These are phyloP conservation scores for Talaromyces sp. DNA, from an alignment of 2,329 filamentous ascomycete species.

Conservation along the genomic window DNA sequence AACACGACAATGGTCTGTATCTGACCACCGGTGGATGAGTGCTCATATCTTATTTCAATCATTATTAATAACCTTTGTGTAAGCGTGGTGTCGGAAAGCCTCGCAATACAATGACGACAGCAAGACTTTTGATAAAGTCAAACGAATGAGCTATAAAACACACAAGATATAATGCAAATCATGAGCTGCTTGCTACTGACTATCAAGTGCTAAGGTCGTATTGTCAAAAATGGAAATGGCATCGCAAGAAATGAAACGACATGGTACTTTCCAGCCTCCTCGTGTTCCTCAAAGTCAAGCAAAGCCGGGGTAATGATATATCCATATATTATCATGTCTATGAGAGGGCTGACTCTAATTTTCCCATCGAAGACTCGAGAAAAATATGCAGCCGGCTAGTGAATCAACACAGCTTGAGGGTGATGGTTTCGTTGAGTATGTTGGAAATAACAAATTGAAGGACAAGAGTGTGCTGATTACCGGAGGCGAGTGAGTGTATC, in stretches of 20 bases:
- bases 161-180: too few relatives aligned
- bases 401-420: constrained; percentile 34
- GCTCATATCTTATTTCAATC: neutral
- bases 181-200: neutral
- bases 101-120: constrained; percentile 27
- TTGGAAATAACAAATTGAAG: constrained; percentile 49
- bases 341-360: neutral
- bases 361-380: constrained; percentile 19
- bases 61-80: neutral
- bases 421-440: constrained; percentile 34
- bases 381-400: constrained; percentile 29
- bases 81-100: neutral
- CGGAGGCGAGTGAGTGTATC: constrained; percentile 50
- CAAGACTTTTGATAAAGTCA: constrained; percentile 18
- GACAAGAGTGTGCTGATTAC: constrained; percentile 54
- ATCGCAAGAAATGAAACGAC: constrained; percentile 24
- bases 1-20: too few relatives aligned
- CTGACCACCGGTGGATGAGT: too few relatives aligned
- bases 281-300: constrained; percentile 24
- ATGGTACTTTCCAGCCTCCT: constrained; percentile 25
- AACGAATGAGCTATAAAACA: neutral
- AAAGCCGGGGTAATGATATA: constrained; percentile 27
- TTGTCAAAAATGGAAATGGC: constrained; percentile 21
- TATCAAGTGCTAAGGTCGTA: neutral
- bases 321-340: neutral